These are phyloP conservation scores for Hypericum perforatum DNA, from an alignment of 345 rosid species.

Conservation along the genomic window DNA sequence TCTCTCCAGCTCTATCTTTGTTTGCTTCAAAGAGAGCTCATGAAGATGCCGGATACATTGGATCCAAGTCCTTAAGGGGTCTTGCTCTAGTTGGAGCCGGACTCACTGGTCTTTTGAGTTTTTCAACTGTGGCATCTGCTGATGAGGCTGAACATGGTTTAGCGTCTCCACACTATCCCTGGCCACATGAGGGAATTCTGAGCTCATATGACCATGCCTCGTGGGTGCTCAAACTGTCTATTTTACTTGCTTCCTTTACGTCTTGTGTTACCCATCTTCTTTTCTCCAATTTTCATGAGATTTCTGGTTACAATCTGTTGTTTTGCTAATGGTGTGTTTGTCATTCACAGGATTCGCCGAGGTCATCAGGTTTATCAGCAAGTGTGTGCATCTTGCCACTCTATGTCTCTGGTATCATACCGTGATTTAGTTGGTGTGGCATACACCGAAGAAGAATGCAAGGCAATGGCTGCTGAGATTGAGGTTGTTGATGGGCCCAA, in stretches of 20 bases:
- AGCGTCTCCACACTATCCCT: constrained; percentile 77
- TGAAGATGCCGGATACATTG: constrained; percentile 48
- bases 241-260: background rate
- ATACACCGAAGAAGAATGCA: constrained; percentile 92
- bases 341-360: constrained; percentile 77
- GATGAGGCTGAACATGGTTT: constrained; percentile 99
- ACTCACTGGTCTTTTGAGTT: constrained; percentile 68
- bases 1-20: constrained; percentile 40
- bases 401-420: constrained; percentile 89
- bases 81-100: constrained; percentile 84
- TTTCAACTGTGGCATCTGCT: constrained; percentile 71
- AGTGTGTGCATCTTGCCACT: constrained; percentile 99
- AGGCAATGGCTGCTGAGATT: constrained; percentile 99
- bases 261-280: background rate
- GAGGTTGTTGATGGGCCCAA: constrained; percentile 99
- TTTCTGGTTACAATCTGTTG: background rate
- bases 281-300: background rate
- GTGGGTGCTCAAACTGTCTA: constrained; percentile 27
- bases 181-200: constrained; percentile 98
- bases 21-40: constrained; percentile 58
- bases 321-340: constrained; percentile 14
- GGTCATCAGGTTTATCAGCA: constrained; percentile 97
- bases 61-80: constrained; percentile 43
- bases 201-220: constrained; percentile 99
- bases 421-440: constrained; percentile 98